A percentile compares a stretch with the other conserved stretches of the same genome.
These are phyloP conservation scores for Cordyceps javanica DNA, from an alignment of 2,329 filamentous ascomycete species.

Conservation along the genomic window DNA sequence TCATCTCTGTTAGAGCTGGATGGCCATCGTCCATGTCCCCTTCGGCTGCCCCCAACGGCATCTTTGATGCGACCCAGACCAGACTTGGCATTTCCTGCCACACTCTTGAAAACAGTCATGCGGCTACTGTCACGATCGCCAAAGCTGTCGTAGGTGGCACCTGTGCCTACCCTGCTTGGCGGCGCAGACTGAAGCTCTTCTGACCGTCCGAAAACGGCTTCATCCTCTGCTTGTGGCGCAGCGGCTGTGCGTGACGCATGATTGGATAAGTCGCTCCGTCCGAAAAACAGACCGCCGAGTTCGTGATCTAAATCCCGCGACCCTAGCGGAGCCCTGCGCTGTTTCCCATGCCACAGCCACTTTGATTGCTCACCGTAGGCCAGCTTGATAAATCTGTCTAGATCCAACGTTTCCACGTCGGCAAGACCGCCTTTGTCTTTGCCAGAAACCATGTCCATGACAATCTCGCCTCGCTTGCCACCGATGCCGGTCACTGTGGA, in stretches of 20 bases:
- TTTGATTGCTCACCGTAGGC: constrained; percentile 78
- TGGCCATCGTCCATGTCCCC: constrained; percentile 47
- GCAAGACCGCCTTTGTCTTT: constrained; percentile 84
- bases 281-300: background rate
- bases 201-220: constrained; percentile 1
- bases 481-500: constrained; percentile 90
- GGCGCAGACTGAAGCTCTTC: background rate
- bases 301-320: constrained; percentile 43
- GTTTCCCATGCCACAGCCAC: constrained; percentile 93
- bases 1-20: constrained; percentile 47
- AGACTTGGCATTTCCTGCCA: constrained; percentile 73
- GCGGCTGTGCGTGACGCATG: constrained; percentile 20
- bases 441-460: constrained; percentile 87
- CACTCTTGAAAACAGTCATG: constrained; percentile 68
- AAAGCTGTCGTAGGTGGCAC: constrained; percentile 37
- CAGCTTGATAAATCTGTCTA: constrained; percentile 74
- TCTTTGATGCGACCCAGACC: constrained; percentile 83
- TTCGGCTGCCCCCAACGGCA: constrained; percentile 60
- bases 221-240: constrained; percentile 33
- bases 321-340: constrained; percentile 54
- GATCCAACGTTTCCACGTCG: constrained; percentile 86
- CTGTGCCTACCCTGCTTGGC: background rate
- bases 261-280: background rate
- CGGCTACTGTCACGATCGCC: constrained; percentile 53
- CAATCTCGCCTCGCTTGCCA: constrained; percentile 88